phyloP scores from a whole-genome alignment of 2,329 filamentous ascomycete genomes.

The Alternaria arbusti region DNA sequence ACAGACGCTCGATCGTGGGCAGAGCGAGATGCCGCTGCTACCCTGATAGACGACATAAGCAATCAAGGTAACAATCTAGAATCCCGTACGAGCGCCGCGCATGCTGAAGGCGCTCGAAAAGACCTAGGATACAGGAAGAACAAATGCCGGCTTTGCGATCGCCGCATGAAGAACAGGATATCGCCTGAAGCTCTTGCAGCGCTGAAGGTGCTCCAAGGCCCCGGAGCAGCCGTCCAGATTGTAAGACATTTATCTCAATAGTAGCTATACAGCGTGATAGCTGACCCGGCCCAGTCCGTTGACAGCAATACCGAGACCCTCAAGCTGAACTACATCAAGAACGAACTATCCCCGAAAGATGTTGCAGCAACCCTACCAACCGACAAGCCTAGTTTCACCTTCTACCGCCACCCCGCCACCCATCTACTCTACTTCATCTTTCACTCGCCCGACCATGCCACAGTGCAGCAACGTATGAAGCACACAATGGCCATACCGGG shows the following conservation, averaged over 20 bases:
- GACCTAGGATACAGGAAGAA: constrained; percentile 25
- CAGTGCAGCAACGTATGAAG: constrained; percentile 37
- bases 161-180: constrained; percentile 41
- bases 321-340: constrained; percentile 11
- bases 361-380: background rate
- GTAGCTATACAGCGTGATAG: background rate
- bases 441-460: constrained; percentile 28
- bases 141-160: constrained; percentile 39
- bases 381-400: constrained; percentile 31
- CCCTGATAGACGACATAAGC: background rate
- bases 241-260: constrained; percentile 8
- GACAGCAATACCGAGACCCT: constrained; percentile 26
- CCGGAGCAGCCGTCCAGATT: constrained; percentile 28
- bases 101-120: background rate
- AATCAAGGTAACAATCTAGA: background rate
- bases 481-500: constrained; percentile 38
- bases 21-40: constrained; percentile 21
- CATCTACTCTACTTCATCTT: constrained; percentile 33
- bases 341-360: background rate
- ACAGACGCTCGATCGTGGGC: constrained; percentile 34
- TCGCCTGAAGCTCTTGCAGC: constrained; percentile 22
- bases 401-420: constrained; percentile 30
- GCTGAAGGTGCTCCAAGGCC: constrained; percentile 14
- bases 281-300: constrained; percentile 13
- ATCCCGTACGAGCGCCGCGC: background rate